Conservation (phyloP, 1,284 basidiomycete species). For the Bondarzewia mesenterica region DNA sequence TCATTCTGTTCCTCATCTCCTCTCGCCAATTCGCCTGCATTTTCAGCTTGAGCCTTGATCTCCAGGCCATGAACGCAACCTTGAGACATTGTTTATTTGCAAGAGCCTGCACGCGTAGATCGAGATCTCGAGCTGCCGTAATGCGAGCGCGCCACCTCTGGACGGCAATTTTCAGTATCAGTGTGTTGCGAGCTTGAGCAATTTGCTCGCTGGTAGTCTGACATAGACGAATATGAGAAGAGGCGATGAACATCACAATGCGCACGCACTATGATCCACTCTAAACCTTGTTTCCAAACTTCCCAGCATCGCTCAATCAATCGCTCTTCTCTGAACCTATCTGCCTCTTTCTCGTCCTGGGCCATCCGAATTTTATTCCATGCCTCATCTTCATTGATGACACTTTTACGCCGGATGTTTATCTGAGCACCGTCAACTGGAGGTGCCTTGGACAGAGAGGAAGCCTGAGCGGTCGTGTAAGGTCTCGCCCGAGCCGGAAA, state of each 20-base stretch:
- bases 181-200: slow-evolving; percentile 44
- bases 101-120: slow-evolving; percentile 30
- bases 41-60: slow-evolving; percentile 37
- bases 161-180: slow-evolving; percentile 47
- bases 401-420: slow-evolving; percentile 24
- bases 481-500: slow-evolving; percentile 13
- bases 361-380: slow-evolving; percentile 69
- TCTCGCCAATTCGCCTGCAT: slow-evolving; percentile 51
- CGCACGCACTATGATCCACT: slow-evolving; percentile 60
- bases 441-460: slow-evolving; percentile 8
- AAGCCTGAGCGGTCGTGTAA: slow-evolving; percentile 10
- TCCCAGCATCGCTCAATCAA: slow-evolving; percentile 62
- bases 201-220: slow-evolving; percentile 62
- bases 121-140: slow-evolving; percentile 27
- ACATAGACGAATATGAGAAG: slow-evolving; percentile 6
- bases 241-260: slow-evolving; percentile 5
- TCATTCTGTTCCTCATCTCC: slow-evolving; percentile 63
- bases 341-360: slow-evolving; percentile 64
- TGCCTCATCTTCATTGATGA: slow-evolving; percentile 59
- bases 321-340: slow-evolving; percentile 51
- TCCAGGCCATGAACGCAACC: slow-evolving; percentile 39
- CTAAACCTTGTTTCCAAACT: slow-evolving; percentile 58
- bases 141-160: slow-evolving; percentile 47
- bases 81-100: slow-evolving; percentile 36
- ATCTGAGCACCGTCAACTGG: slow-evolving; percentile 28